These are phyloP conservation scores for Calonectria leucothoes DNA, from an alignment of 2,329 filamentous ascomycete species.

Conservation along the genomic window DNA sequence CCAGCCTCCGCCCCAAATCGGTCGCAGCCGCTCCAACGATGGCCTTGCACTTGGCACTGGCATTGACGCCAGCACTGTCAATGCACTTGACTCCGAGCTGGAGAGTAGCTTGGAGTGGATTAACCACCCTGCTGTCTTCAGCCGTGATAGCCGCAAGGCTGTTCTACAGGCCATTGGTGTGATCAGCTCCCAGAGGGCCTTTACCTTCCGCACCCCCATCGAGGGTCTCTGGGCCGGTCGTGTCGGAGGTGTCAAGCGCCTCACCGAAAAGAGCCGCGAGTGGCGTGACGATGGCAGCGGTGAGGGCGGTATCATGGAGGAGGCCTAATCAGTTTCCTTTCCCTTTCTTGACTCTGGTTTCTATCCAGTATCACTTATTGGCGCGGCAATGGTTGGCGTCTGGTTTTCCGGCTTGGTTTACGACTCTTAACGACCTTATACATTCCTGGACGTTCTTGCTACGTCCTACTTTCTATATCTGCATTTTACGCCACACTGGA, in stretches of 20 bases:
- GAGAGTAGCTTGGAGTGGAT: constrained; percentile 97
- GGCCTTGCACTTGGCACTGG: constrained; percentile 73
- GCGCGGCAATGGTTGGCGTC: constrained; percentile 35
- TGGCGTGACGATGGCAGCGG: constrained; percentile 92
- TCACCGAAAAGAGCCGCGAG: constrained; percentile 87
- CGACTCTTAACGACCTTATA: constrained; percentile 40
- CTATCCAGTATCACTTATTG: constrained; percentile 26
- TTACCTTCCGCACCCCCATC: constrained; percentile 90
- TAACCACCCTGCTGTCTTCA: constrained; percentile 94
- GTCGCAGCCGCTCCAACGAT: constrained; percentile 66
- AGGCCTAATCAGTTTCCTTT: constrained; percentile 54
- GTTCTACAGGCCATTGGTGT: constrained; percentile 97
- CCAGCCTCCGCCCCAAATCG: constrained; percentile 54
- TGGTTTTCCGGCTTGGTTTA: constrained; percentile 37
- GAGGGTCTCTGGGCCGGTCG: constrained; percentile 91
- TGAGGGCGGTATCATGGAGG: constrained; percentile 72
- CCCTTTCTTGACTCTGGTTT: constrained; percentile 24
- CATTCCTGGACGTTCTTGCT: constrained; percentile 31
- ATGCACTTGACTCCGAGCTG: constrained; percentile 89
- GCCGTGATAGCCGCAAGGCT: constrained; percentile 92
- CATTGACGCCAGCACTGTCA: constrained; percentile 86
- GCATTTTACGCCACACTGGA: constrained; percentile 26
- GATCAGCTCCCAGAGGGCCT: constrained; percentile 92
- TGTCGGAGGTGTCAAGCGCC: constrained; percentile 81
- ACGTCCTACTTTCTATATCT: constrained; percentile 27